Evolutionary conservation across 2,329 filamentous ascomycete species (phyloP).

Genomic region (Cladobotryum mycophilum): DNA sequence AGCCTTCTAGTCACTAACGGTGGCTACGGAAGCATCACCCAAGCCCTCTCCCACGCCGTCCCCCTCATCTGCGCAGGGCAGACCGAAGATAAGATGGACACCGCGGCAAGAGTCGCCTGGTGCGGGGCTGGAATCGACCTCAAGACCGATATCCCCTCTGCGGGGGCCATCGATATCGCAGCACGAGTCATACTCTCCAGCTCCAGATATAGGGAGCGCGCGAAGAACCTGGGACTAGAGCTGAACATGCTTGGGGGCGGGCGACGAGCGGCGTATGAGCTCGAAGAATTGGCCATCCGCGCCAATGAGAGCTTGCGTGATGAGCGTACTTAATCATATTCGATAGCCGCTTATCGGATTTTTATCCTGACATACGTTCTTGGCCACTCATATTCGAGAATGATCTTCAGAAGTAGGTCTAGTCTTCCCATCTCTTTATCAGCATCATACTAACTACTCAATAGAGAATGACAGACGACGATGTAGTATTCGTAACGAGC

Average conservation of each 20-base stretch:
- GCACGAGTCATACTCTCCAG: conserved; percentile 21
- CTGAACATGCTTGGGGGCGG: conserved; percentile 23
- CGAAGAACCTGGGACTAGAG: conserved; percentile 20
- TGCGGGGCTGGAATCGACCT: conserved; percentile 29
- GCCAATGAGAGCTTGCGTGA: too few species aligned
- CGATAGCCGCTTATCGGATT: too few species aligned
- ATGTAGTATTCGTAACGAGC: too few species aligned
- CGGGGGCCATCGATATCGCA: conserved; percentile 19
- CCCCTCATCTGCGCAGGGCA: conserved; percentile 32
- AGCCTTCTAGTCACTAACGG: conserved; percentile 31
- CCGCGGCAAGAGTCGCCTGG: conserved; percentile 26
- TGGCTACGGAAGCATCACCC: conserved; percentile 32
- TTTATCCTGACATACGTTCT: too few species aligned
- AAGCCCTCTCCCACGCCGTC: conserved; percentile 28
- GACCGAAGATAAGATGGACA: conserved; percentile 32
- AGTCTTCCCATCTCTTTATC: too few species aligned
- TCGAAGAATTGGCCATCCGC: conserved; percentile 20
- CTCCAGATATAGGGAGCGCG: conserved; percentile 17
- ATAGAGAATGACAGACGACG: too few species aligned
- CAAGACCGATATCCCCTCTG: conserved; percentile 28
- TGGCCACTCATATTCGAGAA: too few species aligned
- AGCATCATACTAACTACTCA: too few species aligned
- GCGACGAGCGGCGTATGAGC: conserved; percentile 19
- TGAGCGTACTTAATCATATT: too few species aligned
- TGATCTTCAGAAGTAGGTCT: too few species aligned